Conservation (phyloP, 257 asterid genomes). For the Solanum etuberosum region DNA sequence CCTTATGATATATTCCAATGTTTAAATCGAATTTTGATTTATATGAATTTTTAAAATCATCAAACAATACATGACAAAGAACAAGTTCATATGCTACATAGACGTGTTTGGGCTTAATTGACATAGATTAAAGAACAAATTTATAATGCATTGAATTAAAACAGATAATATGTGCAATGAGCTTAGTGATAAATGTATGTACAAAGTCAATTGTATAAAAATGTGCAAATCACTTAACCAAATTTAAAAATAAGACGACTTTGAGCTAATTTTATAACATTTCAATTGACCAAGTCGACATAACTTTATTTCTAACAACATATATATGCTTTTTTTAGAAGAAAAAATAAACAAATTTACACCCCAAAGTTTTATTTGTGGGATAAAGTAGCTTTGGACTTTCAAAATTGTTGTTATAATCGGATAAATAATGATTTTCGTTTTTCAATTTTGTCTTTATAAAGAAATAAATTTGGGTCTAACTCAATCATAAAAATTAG, state of each 20-base stretch:
- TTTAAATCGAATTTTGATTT: not conserved
- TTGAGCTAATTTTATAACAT: not conserved
- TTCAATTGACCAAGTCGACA: not conserved
- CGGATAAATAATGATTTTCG: rapidly evolving
- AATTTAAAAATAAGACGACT: not conserved
- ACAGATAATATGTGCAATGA: not conserved
- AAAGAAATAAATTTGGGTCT: too few relatives aligned
- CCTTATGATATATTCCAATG: rapidly evolving
- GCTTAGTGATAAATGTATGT: not conserved
- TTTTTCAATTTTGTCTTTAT: too few relatives aligned
- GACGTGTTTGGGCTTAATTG: not conserved
- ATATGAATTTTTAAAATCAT: not conserved
- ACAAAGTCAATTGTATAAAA: not conserved
- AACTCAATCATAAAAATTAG: too few relatives aligned
- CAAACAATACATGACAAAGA: too few relatives aligned
- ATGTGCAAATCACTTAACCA: not conserved
- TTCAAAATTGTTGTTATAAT: not conserved
- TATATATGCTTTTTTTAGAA: not conserved
- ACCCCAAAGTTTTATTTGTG: not conserved
- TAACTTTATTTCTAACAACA: not conserved
- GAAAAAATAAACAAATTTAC: not conserved
- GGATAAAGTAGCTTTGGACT: too few relatives aligned
- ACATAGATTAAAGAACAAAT: too few relatives aligned
- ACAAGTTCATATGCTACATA: not conserved
- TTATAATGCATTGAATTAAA: too few relatives aligned